These are phyloP conservation scores for Chlorella sp. DNA, from an alignment of 139 green algal genomes.

Conservation along the genomic window DNA sequence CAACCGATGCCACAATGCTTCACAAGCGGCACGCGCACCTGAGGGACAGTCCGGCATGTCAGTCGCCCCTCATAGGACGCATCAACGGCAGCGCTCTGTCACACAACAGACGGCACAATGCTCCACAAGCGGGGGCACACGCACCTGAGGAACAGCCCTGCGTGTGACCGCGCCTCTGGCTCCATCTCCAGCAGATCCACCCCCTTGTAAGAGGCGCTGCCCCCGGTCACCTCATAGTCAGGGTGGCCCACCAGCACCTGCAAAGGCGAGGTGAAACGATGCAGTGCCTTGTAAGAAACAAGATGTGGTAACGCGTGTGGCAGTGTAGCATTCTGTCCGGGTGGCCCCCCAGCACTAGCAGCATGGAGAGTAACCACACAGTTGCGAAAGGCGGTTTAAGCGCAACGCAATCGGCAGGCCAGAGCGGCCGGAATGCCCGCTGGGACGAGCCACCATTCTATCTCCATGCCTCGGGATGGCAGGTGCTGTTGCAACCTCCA, in stretches of 20 bases:
- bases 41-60: no score
- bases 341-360: conserved; percentile 90
- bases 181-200: conserved; percentile 92
- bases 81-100: no score
- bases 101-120: not conserved
- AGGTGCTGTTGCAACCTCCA: no score
- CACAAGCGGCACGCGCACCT: no score
- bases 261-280: not conserved
- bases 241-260: conserved; percentile 94
- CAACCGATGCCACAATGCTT: no score
- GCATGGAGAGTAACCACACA: not conserved
- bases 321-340: conserved; percentile 94
- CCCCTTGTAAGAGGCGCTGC: conserved; percentile 90
- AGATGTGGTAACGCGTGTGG: conserved; percentile 70
- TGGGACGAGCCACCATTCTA: no score
- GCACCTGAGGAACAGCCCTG: conserved; percentile 90
- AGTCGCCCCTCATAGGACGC: no score
- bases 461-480: no score
- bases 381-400: not conserved
- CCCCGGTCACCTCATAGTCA: conserved; percentile 95
- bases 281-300: not conserved
- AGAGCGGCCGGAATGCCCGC: no score
- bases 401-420: no score
- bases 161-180: conserved; percentile 90
- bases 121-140: no score